These are phyloP conservation scores for Xerocomus nothofagi DNA, from an alignment of 1,284 basidiomycete species.

Conservation along the genomic window DNA sequence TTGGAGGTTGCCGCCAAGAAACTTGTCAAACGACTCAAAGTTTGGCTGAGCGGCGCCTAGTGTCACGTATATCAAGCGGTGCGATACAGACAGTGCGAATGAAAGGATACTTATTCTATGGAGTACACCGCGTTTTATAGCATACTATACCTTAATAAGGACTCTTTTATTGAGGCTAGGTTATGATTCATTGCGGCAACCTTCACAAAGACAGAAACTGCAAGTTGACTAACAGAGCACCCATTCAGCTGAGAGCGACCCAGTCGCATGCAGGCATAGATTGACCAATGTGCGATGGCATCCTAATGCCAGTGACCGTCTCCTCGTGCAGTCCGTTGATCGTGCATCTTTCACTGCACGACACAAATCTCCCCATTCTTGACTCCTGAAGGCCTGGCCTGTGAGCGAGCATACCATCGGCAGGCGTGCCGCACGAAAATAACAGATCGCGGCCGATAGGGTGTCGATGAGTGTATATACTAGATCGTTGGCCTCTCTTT, in stretches of 20 bases:
- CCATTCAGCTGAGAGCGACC: slow-evolving; percentile 21
- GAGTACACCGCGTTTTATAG: not conserved
- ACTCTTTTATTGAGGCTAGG: not conserved
- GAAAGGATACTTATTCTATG: not conserved
- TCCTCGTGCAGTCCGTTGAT: slow-evolving; percentile 26
- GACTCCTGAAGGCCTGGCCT: slow-evolving; percentile 24
- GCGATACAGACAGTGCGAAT: not conserved
- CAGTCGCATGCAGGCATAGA: slow-evolving; percentile 25
- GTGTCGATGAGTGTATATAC: slow-evolving; percentile 32
- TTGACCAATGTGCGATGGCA: slow-evolving; percentile 20
- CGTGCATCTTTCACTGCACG: slow-evolving; percentile 25
- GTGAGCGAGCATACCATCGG: slow-evolving; percentile 31
- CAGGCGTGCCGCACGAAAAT: slow-evolving; percentile 25
- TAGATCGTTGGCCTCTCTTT: slow-evolving; percentile 7
- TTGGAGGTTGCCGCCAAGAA: slow-evolving; percentile 59
- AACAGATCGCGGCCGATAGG: slow-evolving; percentile 25
- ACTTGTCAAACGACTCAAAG: slow-evolving; percentile 43
- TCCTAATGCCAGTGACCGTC: slow-evolving; percentile 23
- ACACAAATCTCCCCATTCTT: slow-evolving; percentile 26
- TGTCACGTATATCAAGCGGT: not conserved
- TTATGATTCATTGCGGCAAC: too few relatives aligned
- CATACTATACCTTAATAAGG: not conserved
- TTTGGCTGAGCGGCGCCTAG: slow-evolving; percentile 25
- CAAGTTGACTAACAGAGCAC: not conserved
- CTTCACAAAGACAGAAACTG: too few relatives aligned